Base-by-base conservation (phyloP, 208 protist genomes). In the Baffinella frigidus region DNA sequence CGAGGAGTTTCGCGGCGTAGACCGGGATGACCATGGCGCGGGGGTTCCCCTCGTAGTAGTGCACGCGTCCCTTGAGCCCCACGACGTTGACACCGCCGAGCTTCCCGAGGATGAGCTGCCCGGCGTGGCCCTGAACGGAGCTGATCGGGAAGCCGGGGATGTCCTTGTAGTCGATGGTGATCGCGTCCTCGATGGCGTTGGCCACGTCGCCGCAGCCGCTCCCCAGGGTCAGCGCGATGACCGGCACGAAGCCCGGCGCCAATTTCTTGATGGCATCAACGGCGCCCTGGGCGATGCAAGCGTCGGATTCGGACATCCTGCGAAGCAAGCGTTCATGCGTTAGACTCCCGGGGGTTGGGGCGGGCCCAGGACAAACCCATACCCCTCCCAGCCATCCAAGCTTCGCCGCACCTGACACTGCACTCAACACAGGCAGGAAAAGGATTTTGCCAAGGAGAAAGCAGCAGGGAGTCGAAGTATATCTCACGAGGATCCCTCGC, bases 21-120 rank as follows among this genome's bases (percentile, higher is more conserved):
- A 93, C 62, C 35, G 92, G 92, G 14, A 67, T 62, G 20, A 74
- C 68, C 44, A 91, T 90, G 11, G 44, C 0, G 30, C 48, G 27
- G 14, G 92, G 72, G 87, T 93, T 83, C 35, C 92, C 92, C 48
- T 93, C 92, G 39, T 93, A 93, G 38, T 87, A 81, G 68, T 93
- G 92, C 43, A 93, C 83, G n/a, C 92, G 38, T 38, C 92, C 89
- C 71, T 84, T 81, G 38, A 93, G 73, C n/a, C 87, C 61, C 14
- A 67, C 89, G 50, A 93, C 38, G 10, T 9, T 74, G 9, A 89
- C 48, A 20, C 92, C 71, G 7, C 35, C 51, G 39, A 93, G 36
- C 27, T 51, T 33, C 36, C 92, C 92, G 39, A 92, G 62, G 48
- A 93, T 30, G 9, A 93, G 84, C 30, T 83, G 41, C 4, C 92